Percentiles rank a stretch among this genome's conserved stretches.
These are phyloP conservation scores for Fusarium palustre DNA, from an alignment of 2,329 filamentous ascomycete genomes.

Conservation along the genomic window DNA sequence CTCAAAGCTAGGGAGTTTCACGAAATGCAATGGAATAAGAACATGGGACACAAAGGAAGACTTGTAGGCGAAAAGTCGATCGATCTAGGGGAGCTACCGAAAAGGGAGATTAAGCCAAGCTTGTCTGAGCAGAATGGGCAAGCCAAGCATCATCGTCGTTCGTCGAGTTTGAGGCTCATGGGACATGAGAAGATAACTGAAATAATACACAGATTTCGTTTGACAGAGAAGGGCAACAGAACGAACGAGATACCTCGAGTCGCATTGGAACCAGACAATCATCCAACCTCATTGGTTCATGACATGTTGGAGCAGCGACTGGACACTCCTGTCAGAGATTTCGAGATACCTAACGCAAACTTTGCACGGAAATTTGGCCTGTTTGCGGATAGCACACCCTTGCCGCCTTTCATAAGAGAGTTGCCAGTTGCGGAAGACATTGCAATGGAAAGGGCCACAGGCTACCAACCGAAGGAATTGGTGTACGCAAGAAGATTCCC, in stretches of 20 bases:
- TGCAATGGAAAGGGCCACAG: constrained; percentile 52
- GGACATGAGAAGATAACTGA: constrained; percentile 10
- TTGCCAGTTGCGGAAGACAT: constrained; percentile 58
- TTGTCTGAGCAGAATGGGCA: not conserved
- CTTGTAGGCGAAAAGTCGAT: constrained; percentile 51
- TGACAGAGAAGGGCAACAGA: constrained; percentile 4
- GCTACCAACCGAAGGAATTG: constrained; percentile 46
- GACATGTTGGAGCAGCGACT: constrained; percentile 24
- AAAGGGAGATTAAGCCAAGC: constrained; percentile 1
- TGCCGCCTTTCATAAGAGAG: constrained; percentile 53
- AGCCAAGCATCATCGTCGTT: not conserved
- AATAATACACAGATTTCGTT: constrained; percentile 23
- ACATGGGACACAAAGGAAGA: constrained; percentile 47
- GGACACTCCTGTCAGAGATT: constrained; percentile 47
- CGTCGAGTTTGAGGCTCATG: constrained; percentile 8
- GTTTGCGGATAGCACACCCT: constrained; percentile 48
- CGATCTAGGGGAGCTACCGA: constrained; percentile 28
- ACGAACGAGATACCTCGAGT: not conserved
- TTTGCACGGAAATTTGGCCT: constrained; percentile 59
- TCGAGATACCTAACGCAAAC: constrained; percentile 57
- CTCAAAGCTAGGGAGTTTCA: constrained; percentile 56
- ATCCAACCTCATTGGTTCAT: constrained; percentile 6
- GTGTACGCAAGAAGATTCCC: constrained; percentile 52
- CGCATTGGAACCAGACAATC: not conserved
- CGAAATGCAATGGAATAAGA: constrained; percentile 55